Conservation (phyloP, 2,329 filamentous ascomycete species). For the Talaromyces sp. region DNA sequence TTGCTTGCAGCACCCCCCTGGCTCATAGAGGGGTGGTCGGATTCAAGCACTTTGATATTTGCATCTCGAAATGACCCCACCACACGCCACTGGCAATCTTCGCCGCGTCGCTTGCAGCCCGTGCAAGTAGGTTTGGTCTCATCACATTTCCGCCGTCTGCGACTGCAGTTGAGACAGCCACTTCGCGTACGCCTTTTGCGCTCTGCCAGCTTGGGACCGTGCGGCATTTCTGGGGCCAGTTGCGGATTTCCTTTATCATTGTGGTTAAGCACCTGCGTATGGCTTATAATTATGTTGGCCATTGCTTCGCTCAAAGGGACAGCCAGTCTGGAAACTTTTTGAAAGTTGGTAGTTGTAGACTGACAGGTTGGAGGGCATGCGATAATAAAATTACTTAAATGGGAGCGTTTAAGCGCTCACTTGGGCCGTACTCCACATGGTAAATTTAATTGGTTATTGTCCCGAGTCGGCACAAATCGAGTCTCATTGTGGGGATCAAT, state of each 20-base stretch:
- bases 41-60: slow-evolving; percentile 32
- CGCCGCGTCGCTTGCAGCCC: slow-evolving; percentile 34
- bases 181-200: slow-evolving; percentile 32
- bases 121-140: slow-evolving; percentile 34
- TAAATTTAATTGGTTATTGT: slow-evolving; percentile 6
- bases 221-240: neutral
- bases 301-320: neutral
- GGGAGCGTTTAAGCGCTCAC: slow-evolving; percentile 22
- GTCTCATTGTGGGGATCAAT: slow-evolving; percentile 1
- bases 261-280: neutral
- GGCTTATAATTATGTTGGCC: neutral
- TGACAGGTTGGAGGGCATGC: slow-evolving; percentile 1
- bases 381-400: slow-evolving; percentile 15
- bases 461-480: slow-evolving; percentile 7
- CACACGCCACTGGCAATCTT: slow-evolving; percentile 35
- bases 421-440: slow-evolving; percentile 1
- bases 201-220: slow-evolving; percentile 4
- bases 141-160: slow-evolving; percentile 38
- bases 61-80: slow-evolving; percentile 35
- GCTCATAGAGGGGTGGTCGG: slow-evolving; percentile 36
- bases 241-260: slow-evolving; percentile 1
- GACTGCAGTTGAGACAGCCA: slow-evolving; percentile 38
- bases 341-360: slow-evolving; percentile 1
- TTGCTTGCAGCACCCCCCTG: slow-evolving; percentile 20
- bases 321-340: neutral